Conservation (phyloP, 352 stramenopile genomes). For the Pseudoperonospora humuli region DNA sequence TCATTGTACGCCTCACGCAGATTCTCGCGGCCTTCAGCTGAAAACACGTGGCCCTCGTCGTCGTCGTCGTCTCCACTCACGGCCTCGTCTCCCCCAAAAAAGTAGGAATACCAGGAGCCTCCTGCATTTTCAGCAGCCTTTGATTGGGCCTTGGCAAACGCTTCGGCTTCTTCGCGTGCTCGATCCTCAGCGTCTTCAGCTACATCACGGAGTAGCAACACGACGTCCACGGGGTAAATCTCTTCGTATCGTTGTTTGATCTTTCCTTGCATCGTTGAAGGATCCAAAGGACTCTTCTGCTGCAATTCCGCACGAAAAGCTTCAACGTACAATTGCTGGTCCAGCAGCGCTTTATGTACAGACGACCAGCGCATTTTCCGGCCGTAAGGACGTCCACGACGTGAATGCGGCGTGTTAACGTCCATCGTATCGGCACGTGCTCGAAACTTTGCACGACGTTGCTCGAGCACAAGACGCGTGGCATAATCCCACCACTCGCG, state of each 20-base stretch:
- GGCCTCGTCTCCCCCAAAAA: slow-evolving; percentile 40
- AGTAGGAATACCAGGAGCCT: slow-evolving; percentile 75
- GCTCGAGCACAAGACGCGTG: slow-evolving; percentile 34
- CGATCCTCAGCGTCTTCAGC: slow-evolving; percentile 52
- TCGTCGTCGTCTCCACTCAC: slow-evolving; percentile 7
- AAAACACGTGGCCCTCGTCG: slow-evolving; percentile 35
- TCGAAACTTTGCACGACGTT: slow-evolving; percentile 23
- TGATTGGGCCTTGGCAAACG: slow-evolving; percentile 14
- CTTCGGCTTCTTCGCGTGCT: slow-evolving; percentile 22
- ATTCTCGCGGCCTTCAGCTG: slow-evolving; percentile 53
- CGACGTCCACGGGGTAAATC: slow-evolving; percentile 59
- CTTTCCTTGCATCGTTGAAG: slow-evolving; percentile 33
- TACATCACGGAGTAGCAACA: slow-evolving; percentile 50
- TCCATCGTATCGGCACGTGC: slow-evolving; percentile 2
- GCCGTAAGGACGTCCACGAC: slow-evolving; percentile 8
- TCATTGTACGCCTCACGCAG: slow-evolving; percentile 72
- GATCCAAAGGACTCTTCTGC: slow-evolving; percentile 30
- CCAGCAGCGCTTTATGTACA: slow-evolving; percentile 38
- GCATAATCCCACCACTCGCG: slow-evolving; percentile 79
- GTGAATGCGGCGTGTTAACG: background rate
- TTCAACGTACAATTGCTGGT: slow-evolving; percentile 57
- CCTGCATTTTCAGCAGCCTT: slow-evolving; percentile 18
- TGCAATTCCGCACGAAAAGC: slow-evolving; percentile 43
- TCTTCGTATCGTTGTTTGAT: slow-evolving; percentile 45
- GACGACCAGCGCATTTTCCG: slow-evolving; percentile 53